Evolutionary conservation across 345 rosid genomes (phyloP).

Genomic region (Litchi chinensis): DNA sequence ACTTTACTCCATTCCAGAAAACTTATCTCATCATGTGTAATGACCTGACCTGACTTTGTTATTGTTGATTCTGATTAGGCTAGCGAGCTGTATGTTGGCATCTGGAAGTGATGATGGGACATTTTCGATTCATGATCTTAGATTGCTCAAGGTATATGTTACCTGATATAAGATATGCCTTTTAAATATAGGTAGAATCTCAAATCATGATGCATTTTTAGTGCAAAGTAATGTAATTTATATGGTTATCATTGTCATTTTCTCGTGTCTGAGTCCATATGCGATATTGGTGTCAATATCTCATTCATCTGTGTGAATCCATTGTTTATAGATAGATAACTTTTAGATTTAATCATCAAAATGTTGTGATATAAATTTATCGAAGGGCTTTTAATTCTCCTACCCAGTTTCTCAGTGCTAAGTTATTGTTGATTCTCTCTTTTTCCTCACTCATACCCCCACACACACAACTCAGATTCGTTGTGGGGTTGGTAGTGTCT

Average conservation of each 20-base stretch:
- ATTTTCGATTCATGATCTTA: slow-evolving; percentile 88
- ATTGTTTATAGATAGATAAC: not conserved
- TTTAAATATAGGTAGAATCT: not conserved
- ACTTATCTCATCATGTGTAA: not conserved
- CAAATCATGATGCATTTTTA: not conserved
- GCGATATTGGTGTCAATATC: not conserved
- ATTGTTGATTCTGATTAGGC: slow-evolving; percentile 44
- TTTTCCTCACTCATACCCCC: not conserved
- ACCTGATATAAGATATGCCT: not conserved
- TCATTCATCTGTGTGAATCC: not conserved
- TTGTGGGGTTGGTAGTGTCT: not conserved
- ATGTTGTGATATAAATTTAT: not conserved
- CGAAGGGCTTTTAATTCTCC: not conserved
- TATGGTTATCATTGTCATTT: not conserved
- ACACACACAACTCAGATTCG: not conserved
- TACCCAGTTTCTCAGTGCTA: not conserved
- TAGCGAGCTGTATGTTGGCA: slow-evolving; percentile 92
- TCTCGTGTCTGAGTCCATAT: not conserved
- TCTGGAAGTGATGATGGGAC: slow-evolving; percentile 97
- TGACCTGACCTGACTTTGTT: slow-evolving; percentile 10
- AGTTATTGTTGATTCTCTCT: not conserved
- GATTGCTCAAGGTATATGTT: slow-evolving; percentile 59
- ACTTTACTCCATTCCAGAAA: not conserved
- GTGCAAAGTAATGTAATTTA: not conserved
- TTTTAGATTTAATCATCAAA: not conserved